phyloP scores from a whole-genome alignment of 495 filamentous ascomycete genomes.

The Oleoguttula mirabilis region DNA sequence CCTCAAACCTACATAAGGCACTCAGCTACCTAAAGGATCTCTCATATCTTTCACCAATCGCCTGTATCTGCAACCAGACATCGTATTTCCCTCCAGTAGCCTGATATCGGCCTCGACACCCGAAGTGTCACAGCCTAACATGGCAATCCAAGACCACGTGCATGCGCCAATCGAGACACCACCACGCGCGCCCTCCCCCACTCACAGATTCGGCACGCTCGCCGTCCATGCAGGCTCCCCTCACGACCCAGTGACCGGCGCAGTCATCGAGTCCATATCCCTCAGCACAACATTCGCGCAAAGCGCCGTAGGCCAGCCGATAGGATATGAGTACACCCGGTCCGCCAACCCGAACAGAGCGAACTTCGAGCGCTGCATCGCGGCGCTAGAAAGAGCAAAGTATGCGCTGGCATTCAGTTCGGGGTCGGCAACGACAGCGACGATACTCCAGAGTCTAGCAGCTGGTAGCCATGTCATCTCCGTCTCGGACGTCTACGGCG shows the following conservation, averaged over 20 bases:
- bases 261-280: slow-evolving; percentile 91
- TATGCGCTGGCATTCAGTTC: slow-evolving; percentile 92
- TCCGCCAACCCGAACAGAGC: slow-evolving; percentile 85
- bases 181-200: slow-evolving; percentile 44
- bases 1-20: too few relatives aligned
- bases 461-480: slow-evolving; percentile 88
- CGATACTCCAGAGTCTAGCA: slow-evolving; percentile 83
- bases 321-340: slow-evolving; percentile 89
- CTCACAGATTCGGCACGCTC: slow-evolving; percentile 73
- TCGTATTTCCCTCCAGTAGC: too few relatives aligned
- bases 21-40: too few relatives aligned
- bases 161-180: slow-evolving; percentile 51
- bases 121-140: too few relatives aligned
- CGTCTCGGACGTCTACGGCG: slow-evolving; percentile 94
- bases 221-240: slow-evolving; percentile 88
- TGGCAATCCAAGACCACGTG: too few relatives aligned
- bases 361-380: slow-evolving; percentile 86
- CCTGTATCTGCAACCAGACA: too few relatives aligned
- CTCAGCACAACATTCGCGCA: slow-evolving; percentile 92
- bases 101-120: too few relatives aligned
- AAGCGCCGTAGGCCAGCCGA: slow-evolving; percentile 66
- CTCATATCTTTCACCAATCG: too few relatives aligned
- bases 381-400: slow-evolving; percentile 81
- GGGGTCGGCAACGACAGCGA: slow-evolving; percentile 86
- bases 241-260: slow-evolving; percentile 82